A percentile compares a stretch with the other conserved stretches of the same genome.
phyloP scores from a whole-genome alignment of 1,139 yeast genomes.

The Hansenula lynferdii region DNA sequence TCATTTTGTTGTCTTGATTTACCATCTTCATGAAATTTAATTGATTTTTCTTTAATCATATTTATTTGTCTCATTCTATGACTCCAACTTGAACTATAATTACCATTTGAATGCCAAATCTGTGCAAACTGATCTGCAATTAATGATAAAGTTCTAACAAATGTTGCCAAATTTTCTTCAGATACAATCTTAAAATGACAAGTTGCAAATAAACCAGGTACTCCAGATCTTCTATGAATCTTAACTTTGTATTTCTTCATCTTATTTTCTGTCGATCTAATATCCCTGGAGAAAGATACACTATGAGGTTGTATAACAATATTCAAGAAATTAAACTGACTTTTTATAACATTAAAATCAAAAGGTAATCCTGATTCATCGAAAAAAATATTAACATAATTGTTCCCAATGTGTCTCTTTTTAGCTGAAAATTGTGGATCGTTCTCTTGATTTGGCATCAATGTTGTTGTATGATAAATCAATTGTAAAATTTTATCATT shows the following conservation, averaged over 20 bases:
- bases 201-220: slow-evolving; percentile 74
- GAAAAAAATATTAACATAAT: slow-evolving; percentile 74
- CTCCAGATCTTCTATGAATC: slow-evolving; percentile 58
- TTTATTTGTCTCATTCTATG: slow-evolving; percentile 57
- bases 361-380: slow-evolving; percentile 70
- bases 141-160: slow-evolving; percentile 62
- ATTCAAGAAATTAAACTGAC: slow-evolving; percentile 80
- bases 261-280: slow-evolving; percentile 1
- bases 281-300: slow-evolving; percentile 12
- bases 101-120: slow-evolving; percentile 60
- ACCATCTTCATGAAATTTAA: slow-evolving; percentile 18
- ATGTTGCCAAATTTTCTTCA: slow-evolving; percentile 51
- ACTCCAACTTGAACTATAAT: slow-evolving; percentile 60
- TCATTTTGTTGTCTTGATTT: slow-evolving; percentile 7
- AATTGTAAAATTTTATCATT: slow-evolving; percentile 66
- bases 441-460: slow-evolving; percentile 60
- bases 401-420: slow-evolving; percentile 84
- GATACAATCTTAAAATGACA: slow-evolving; percentile 70
- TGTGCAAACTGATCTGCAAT: slow-evolving; percentile 70
- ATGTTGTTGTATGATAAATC: slow-evolving; percentile 72
- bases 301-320: slow-evolving; percentile 71
- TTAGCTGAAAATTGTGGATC: slow-evolving; percentile 50
- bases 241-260: slow-evolving; percentile 48
- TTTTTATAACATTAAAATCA: slow-evolving; percentile 64
- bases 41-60: slow-evolving; percentile 41